A percentile compares a stretch with the other conserved stretches of the same genome.
phyloP scores from a whole-genome alignment of 257 asterid species.

The Jaltomata sinuosa region DNA sequence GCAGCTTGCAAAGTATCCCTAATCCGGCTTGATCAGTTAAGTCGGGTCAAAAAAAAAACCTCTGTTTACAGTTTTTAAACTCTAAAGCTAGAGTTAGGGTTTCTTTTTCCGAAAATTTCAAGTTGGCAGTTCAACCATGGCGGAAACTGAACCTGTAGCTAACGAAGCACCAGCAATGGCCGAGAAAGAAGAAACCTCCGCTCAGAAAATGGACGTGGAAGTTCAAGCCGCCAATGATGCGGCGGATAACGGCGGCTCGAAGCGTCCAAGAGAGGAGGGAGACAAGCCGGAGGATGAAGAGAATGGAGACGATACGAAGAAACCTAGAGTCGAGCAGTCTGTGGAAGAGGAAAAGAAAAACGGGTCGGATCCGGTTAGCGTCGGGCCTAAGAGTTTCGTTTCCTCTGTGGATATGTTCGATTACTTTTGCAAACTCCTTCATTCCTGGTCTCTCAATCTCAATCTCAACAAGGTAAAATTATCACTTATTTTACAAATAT shows the following conservation, averaged over 20 bases:
- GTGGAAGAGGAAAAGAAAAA: neutral
- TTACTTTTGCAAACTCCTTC: conserved; percentile 67
- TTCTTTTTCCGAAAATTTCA: neutral
- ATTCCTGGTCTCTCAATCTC: conserved; percentile 54
- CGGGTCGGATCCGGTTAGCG: conserved; percentile 11
- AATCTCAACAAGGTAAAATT: conserved; percentile 54
- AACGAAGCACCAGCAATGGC: conserved; percentile 1
- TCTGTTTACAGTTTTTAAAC: neutral
- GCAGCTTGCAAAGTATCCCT: neutral
- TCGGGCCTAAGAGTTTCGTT: conserved; percentile 68
- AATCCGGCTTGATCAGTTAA: neutral
- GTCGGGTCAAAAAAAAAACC: neutral
- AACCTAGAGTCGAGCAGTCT: conserved; percentile 22
- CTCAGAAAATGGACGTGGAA: conserved; percentile 24
- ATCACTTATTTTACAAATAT: neutral
- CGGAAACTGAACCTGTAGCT: conserved; percentile 14
- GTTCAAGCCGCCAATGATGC: conserved; percentile 2
- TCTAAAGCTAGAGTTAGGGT: neutral
- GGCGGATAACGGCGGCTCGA: conserved; percentile 17
- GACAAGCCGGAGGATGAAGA: conserved; percentile 14
- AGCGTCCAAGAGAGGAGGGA: conserved; percentile 54
- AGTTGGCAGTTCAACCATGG: conserved; percentile 1
- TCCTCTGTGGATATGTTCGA: conserved; percentile 65
- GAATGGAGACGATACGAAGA: conserved; percentile 30
- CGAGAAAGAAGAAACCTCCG: neutral